These are phyloP conservation scores for Lachnellula occidentalis DNA, from an alignment of 2,329 filamentous ascomycete species.

Conservation along the genomic window DNA sequence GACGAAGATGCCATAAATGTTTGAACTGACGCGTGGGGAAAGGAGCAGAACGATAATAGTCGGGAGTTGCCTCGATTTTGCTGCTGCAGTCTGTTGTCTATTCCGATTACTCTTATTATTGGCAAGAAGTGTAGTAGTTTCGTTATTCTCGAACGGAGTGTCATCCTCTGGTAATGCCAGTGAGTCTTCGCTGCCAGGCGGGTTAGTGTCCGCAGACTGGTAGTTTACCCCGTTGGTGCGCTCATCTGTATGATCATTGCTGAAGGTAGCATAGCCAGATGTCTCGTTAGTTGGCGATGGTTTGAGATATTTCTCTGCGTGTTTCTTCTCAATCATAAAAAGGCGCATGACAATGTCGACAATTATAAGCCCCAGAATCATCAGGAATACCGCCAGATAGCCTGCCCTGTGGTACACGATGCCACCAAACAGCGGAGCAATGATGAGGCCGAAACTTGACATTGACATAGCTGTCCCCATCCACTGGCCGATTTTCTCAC, in stretches of 20 bases:
- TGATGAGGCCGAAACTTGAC: conserved; percentile 48
- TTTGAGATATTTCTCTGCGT: conserved; percentile 41
- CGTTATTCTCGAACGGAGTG: not conserved
- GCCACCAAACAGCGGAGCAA: conserved; percentile 52
- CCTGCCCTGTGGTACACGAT: conserved; percentile 51
- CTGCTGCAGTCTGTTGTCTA: not conserved
- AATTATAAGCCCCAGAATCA: conserved; percentile 47
- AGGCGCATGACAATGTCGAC: conserved; percentile 49
- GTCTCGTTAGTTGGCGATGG: conserved; percentile 19
- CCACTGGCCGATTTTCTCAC: conserved; percentile 50
- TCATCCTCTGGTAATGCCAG: not conserved
- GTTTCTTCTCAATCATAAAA: conserved; percentile 49
- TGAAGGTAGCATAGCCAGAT: not conserved
- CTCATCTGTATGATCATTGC: not conserved
- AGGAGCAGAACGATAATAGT: conserved; percentile 15
- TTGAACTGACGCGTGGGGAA: conserved; percentile 31
- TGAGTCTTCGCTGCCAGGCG: not conserved
- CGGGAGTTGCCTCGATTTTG: not conserved
- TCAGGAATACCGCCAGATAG: conserved; percentile 53
- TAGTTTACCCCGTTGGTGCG: not conserved
- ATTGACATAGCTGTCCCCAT: conserved; percentile 56
- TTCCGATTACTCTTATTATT: not conserved
- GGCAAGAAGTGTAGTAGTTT: not conserved
- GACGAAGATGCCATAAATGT: conserved; percentile 37
- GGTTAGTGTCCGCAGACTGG: not conserved